Evolutionary conservation across 768 basidiomycete species (phyloP), one percentile per base, ranked within the genome.

Genomic region (Cytidiella melzeri): DNA sequence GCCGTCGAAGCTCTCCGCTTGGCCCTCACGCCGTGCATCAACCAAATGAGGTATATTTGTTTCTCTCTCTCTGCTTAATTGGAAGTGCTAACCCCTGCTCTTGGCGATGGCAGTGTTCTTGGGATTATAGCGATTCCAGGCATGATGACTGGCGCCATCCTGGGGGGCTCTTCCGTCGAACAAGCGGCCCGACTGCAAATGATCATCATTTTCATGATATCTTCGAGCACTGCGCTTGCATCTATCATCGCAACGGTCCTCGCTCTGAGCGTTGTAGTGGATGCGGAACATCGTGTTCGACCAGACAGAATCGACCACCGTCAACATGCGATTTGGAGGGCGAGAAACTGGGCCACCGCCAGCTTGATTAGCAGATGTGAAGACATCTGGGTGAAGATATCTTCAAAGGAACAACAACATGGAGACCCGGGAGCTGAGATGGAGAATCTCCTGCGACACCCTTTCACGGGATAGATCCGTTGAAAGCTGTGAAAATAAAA

Each of bases 121-220:
- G 84, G 86, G 4, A 83, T 86, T 49, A 85, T 87, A 47, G 69
- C 84, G 15, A 88, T 87, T 48, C 85, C 86, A 1, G 89, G 90
- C 3, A 92, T 90, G 88, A 91, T 93, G 87, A 90, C 87, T 0
- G 92, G 92, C 55, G 88, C 92, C 4, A 84, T 94, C 52, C 80
- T 93, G 10, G 92, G 88, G 12, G 92, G 91, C 0, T 79, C 87
- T 9, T 83, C 84, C 25, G 87, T 93, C 37, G 75, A 88, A 18
- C 89, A 91, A 65, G 92, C 92, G 0, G 88, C 88, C 2, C 80
- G 82, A 45, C 69, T 93, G 15, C 92, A 93, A 58, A 92, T 92
- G 84, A 82, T 94, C 50, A 90, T 94, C 68, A 88, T 92, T 82
- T 93, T 94, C 67, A 88, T 93, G 85, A 89, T 93, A 39, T 82